Evolutionary conservation across 371 early-diverging fungal genomes (phyloP).

Genomic region (Mortierella sp.): DNA sequence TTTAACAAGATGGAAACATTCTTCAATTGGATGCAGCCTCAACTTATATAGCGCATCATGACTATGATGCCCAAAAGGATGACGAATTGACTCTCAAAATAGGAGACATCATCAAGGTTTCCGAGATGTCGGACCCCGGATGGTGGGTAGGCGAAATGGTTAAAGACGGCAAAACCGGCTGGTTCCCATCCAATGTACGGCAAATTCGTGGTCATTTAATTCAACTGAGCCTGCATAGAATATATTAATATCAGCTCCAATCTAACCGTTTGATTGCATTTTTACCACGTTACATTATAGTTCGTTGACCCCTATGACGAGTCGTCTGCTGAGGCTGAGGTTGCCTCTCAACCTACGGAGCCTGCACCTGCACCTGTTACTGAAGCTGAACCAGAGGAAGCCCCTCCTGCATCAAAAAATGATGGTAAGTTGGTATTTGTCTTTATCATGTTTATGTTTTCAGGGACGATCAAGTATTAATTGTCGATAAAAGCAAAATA

Average conservation of each 20-base stretch:
- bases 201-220: neutral
- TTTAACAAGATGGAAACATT: neutral
- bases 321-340: neutral
- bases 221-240: neutral
- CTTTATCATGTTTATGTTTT: neutral
- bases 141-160: conserved; percentile 79
- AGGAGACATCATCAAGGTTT: conserved; percentile 69
- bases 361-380: conserved; percentile 10
- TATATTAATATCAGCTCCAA: neutral
- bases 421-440: conserved; percentile 24
- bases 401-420: conserved; percentile 30
- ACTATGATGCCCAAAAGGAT: conserved; percentile 52
- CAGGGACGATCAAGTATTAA: neutral
- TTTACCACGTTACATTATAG: conserved; percentile 13
- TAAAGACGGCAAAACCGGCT: conserved; percentile 67
- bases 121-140: conserved; percentile 65
- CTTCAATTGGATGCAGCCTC: conserved; percentile 4
- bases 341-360: neutral
- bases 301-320: conserved; percentile 48
- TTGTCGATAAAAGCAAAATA: neutral
- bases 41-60: conserved; percentile 41
- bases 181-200: conserved; percentile 82
- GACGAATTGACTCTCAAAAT: conserved; percentile 74
- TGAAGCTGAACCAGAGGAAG: conserved; percentile 15
- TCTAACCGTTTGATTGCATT: neutral